Conservation (phyloP, 2,329 filamentous ascomycete species). For the Microdochium trichocladiopsis region DNA sequence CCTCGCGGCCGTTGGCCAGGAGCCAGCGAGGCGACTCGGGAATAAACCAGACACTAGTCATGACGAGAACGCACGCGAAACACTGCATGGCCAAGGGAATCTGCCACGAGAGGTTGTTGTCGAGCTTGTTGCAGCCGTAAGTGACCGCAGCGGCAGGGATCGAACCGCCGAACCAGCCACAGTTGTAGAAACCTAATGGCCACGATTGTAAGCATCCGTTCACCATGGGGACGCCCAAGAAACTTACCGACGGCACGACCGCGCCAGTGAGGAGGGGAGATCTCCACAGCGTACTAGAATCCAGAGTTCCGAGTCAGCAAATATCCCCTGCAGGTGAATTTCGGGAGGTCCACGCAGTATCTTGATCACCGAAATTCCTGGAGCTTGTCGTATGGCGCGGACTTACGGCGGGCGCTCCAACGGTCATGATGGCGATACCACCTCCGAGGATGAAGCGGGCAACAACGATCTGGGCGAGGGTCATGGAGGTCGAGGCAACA, state of each 20-base stretch:
- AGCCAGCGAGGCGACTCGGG: slow-evolving; percentile 35
- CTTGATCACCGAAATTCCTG: too few species aligned
- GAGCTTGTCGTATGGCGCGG: too few species aligned
- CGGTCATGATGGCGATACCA: slow-evolving; percentile 39
- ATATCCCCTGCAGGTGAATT: background rate
- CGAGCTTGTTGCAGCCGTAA: slow-evolving; percentile 37
- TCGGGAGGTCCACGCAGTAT: too few species aligned
- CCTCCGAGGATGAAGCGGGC: slow-evolving; percentile 39
- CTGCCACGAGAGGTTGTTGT: slow-evolving; percentile 39
- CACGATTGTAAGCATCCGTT: background rate
- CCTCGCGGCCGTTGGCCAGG: slow-evolving; percentile 29
- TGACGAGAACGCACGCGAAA: slow-evolving; percentile 32
- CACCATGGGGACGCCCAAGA: background rate
- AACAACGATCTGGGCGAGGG: slow-evolving; percentile 32
- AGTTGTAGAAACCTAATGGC: slow-evolving; percentile 37
- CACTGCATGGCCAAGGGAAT: slow-evolving; percentile 40
- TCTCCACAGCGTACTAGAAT: slow-evolving; percentile 33
- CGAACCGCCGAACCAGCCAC: slow-evolving; percentile 43
- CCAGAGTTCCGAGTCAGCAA: background rate
- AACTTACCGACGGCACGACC: slow-evolving; percentile 34
- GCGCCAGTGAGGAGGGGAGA: slow-evolving; percentile 41
- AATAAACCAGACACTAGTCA: slow-evolving; percentile 27
- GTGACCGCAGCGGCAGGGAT: slow-evolving; percentile 42
- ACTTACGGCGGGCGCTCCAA: slow-evolving; percentile 32
- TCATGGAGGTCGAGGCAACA: slow-evolving; percentile 28